Conservation (phyloP, 2,329 filamentous ascomycete species). For the Aspergillus phoenicis region DNA sequence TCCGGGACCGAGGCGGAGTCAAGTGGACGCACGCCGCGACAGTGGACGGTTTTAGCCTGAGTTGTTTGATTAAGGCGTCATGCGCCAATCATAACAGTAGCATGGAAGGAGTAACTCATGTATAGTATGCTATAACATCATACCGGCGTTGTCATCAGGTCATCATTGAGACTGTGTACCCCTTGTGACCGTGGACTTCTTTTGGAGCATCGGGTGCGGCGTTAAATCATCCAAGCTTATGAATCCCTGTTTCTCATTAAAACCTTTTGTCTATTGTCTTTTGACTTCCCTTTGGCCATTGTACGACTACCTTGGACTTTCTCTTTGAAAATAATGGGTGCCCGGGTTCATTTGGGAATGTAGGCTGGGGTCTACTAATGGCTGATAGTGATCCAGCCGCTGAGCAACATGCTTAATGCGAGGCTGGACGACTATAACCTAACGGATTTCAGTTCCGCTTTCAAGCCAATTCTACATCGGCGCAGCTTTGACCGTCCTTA, state of each 20-base stretch:
- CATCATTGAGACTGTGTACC: background rate
- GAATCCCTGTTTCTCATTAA: background rate
- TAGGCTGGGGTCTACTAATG: slow-evolving; percentile 11
- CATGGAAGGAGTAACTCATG: slow-evolving; percentile 11
- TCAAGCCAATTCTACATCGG: background rate
- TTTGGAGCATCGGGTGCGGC: slow-evolving; percentile 15
- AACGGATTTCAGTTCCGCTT: background rate
- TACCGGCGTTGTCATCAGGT: background rate
- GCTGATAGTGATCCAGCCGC: slow-evolving; percentile 17
- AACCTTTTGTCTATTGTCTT: background rate
- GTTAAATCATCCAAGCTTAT: slow-evolving; percentile 9
- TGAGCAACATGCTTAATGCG: slow-evolving; percentile 13
- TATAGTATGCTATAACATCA: slow-evolving; percentile 6
- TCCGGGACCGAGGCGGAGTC: slow-evolving; percentile 39
- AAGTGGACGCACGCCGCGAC: slow-evolving; percentile 32
- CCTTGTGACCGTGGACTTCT: background rate
- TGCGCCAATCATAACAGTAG: background rate
- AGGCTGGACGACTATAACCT: background rate
- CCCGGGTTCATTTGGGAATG: slow-evolving; percentile 18
- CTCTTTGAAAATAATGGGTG: slow-evolving; percentile 3
- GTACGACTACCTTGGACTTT: background rate
- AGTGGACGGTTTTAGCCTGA: slow-evolving; percentile 31
- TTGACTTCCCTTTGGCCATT: background rate
- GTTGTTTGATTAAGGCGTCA: slow-evolving; percentile 6
- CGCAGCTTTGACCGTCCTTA: too few species aligned